Evolutionary conservation across 148 eudicot species (phyloP).

Genomic region (Diospyros kaki): DNA sequence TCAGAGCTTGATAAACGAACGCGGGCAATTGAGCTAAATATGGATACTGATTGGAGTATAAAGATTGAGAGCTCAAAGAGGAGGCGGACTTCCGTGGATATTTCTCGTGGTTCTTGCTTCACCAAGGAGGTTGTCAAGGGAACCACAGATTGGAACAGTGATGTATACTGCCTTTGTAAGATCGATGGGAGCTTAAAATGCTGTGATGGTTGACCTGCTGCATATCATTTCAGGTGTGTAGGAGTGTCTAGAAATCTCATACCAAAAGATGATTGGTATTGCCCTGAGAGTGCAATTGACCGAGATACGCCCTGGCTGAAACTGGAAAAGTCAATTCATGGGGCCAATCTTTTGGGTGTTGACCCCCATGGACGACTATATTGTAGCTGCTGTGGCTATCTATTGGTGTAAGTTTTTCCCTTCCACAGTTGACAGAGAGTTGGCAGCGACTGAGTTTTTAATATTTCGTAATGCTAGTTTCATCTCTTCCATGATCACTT

Average conservation of each 20-base stretch:
- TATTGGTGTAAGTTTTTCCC: slow-evolving; percentile 80
- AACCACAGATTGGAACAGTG: slow-evolving; percentile 73
- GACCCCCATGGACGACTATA: slow-evolving; percentile 76
- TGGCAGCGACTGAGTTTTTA: not conserved
- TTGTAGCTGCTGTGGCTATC: slow-evolving; percentile 73
- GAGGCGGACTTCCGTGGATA: slow-evolving; percentile 37
- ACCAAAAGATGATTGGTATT: slow-evolving; percentile 96
- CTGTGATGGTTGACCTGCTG: slow-evolving; percentile 98
- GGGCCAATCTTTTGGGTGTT: slow-evolving; percentile 78
- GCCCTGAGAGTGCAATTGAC: slow-evolving; percentile 78
- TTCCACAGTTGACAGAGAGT: not conserved
- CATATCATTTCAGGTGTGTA: slow-evolving; percentile 84
- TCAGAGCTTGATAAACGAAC: slow-evolving; percentile 72
- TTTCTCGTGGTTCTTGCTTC: slow-evolving; percentile 34
- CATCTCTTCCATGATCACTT: too few species aligned
- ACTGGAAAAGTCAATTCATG: slow-evolving; percentile 59
- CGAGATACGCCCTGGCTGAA: slow-evolving; percentile 41
- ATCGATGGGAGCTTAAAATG: slow-evolving; percentile 96
- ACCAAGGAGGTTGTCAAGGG: slow-evolving; percentile 51
- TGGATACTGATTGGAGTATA: slow-evolving; percentile 43
- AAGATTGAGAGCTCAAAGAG: slow-evolving; percentile 35
- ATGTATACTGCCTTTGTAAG: slow-evolving; percentile 91
- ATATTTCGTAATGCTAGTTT: not conserved
- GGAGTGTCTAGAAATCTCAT: slow-evolving; percentile 68
- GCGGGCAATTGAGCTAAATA: slow-evolving; percentile 31